phyloP scores from a whole-genome alignment of 495 filamentous ascomycete genomes.

The Trichoderma erinaceum region DNA sequence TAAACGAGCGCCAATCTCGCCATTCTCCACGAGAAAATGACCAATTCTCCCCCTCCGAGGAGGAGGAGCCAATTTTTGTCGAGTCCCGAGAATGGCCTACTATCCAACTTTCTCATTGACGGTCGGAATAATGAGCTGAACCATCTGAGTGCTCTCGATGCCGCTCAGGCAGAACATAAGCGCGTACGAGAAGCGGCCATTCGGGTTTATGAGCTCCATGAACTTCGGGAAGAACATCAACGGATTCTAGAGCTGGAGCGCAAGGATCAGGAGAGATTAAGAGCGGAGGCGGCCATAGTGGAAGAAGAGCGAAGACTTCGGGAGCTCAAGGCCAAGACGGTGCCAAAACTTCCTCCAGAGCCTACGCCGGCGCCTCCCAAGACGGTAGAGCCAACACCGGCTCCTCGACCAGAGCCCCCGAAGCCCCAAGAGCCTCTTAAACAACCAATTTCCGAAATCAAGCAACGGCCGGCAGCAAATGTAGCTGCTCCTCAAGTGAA shows the following conservation, averaged over 20 bases:
- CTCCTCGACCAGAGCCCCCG: not conserved
- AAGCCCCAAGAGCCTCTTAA: not conserved
- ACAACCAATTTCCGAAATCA: not conserved
- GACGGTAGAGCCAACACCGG: constrained; percentile 9
- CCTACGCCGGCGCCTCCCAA: constrained; percentile 29
- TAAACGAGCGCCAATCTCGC: not conserved
- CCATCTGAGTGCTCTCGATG: constrained; percentile 57
- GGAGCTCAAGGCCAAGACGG: constrained; percentile 36
- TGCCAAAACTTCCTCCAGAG: constrained; percentile 36
- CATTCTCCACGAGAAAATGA: constrained; percentile 24
- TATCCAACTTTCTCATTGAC: constrained; percentile 35
- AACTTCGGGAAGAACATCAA: constrained; percentile 39
- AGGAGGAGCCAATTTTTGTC: constrained; percentile 31
- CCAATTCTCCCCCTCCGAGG: constrained; percentile 32
- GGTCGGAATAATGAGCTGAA: constrained; percentile 39
- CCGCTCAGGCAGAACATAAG: constrained; percentile 56
- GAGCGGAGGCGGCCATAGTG: constrained; percentile 35
- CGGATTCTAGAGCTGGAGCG: constrained; percentile 42
- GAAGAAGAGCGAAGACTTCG: constrained; percentile 37
- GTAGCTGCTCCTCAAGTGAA: not conserved
- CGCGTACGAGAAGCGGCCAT: constrained; percentile 56
- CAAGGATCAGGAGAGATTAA: constrained; percentile 49
- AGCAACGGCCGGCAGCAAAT: not conserved
- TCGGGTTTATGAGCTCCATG: constrained; percentile 40
- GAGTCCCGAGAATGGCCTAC: constrained; percentile 29